A percentile compares a stretch with the other conserved stretches of the same genome.
phyloP scores from a whole-genome alignment of 2,329 filamentous ascomycete genomes.

The Epichloe festucae region DNA sequence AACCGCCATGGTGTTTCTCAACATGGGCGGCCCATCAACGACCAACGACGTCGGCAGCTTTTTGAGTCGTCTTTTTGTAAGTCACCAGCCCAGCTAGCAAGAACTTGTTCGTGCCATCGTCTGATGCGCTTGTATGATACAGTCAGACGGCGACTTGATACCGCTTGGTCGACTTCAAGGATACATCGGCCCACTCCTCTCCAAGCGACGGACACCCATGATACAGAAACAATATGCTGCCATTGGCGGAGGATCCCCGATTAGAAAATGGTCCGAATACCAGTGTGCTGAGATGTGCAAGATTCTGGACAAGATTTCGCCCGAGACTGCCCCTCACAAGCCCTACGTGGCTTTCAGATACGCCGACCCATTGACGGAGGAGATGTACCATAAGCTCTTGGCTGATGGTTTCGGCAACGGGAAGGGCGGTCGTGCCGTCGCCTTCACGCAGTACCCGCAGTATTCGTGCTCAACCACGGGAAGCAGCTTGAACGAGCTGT shows the following conservation, averaged over 20 bases:
- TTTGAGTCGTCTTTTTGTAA: slow-evolving; percentile 79
- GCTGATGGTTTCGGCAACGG: slow-evolving; percentile 84
- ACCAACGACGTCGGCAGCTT: slow-evolving; percentile 82
- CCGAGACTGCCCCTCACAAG: slow-evolving; percentile 89
- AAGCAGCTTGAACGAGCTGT: slow-evolving; percentile 89
- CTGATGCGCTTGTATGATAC: slow-evolving; percentile 5
- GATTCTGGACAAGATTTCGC: slow-evolving; percentile 78
- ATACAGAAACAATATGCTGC: slow-evolving; percentile 91
- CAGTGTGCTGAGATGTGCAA: slow-evolving; percentile 96
- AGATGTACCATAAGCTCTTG: slow-evolving; percentile 75
- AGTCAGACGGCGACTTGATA: slow-evolving; percentile 90
- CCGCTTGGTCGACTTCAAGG: slow-evolving; percentile 85
- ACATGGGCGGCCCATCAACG: slow-evolving; percentile 93
- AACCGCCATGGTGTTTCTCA: slow-evolving; percentile 97
- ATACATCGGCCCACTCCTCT: slow-evolving; percentile 82
- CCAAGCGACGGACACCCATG: slow-evolving; percentile 79
- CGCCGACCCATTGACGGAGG: slow-evolving; percentile 82
- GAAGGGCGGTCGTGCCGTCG: slow-evolving; percentile 83
- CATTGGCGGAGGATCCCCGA: slow-evolving; percentile 95
- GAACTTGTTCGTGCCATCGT: not conserved
- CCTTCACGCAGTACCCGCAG: slow-evolving; percentile 96
- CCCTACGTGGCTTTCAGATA: slow-evolving; percentile 97
- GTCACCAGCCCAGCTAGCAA: slow-evolving; percentile 18
- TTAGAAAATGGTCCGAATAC: slow-evolving; percentile 94
- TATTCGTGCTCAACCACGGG: slow-evolving; percentile 97